Base-by-base conservation (phyloP, 305 asterid species). In the Solanum aculeatissimum region DNA sequence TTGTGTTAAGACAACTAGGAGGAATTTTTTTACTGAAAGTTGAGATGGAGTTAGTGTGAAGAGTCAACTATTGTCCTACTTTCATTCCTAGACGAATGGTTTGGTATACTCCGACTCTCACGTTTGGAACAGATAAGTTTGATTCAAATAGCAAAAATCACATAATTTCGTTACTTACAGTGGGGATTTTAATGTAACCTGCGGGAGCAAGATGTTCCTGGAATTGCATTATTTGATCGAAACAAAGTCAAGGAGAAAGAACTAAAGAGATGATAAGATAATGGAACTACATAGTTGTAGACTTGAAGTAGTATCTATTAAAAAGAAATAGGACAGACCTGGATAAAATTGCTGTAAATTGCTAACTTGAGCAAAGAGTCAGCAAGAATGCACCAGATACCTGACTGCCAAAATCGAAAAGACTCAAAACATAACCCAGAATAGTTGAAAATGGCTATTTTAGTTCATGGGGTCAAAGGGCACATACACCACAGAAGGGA, bases 181-280 rank as follows among this genome's bases (percentile, higher is more conserved):
- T 95, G 21, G 98, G 98, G 23, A 97, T 94, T 88, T 91, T 97
- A 86, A 97, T 91, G 86, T 92, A 97, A 87, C 88, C 88, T 42
- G 98, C 90, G 29, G 99, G 98, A 16, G 98, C 98, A 75, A 95
- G 85, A 88, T 94, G 95, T 83, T 91, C 95, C 99, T 95, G 96
- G 86, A 92, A 85, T 86, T 71, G 85, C 85, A 88, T 70, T 85
- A 63, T 85, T 66, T 82, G 86, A 81, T 80, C 38, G 74, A 55
- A 32, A 23, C 49, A 43, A 58, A 21, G 43, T 25, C 27, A 16
- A 32, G 68, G 51, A 19, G 40, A 72, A 21, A 25, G 80, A 75
- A 84, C 35, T 69, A 62, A 47, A 29, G 15, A 16, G 70, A 58
- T 68, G 21, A 35, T 23, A n/a, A n/a, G 18, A 49, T 27, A 77